These are phyloP conservation scores for Larix kaempferi DNA, from an alignment of 75 land plant genomes.

Conservation along the genomic window DNA sequence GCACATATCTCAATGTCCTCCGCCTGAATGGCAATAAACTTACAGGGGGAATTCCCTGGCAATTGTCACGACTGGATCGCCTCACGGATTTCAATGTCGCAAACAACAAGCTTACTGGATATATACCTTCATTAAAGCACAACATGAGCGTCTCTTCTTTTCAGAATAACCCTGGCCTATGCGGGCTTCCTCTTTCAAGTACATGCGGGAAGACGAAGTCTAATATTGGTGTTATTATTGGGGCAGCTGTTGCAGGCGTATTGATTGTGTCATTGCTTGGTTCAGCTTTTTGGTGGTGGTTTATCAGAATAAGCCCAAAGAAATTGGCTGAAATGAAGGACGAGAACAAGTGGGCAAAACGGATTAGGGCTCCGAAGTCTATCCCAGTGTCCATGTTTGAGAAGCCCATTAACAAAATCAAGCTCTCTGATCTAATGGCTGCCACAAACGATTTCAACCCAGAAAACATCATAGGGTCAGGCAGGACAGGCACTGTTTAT, in stretches of 20 bases:
- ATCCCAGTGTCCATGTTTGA: conserved; percentile 85
- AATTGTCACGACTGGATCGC: conserved; percentile 44
- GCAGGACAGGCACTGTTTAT: conserved; percentile 80
- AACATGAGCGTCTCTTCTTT: conserved; percentile 13
- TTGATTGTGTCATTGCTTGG: conserved; percentile 26
- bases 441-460: conserved; percentile 72
- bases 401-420: conserved; percentile 73
- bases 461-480: conserved; percentile 55
- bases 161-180: conserved; percentile 58
- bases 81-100: conserved; percentile 49
- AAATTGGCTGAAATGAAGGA: conserved; percentile 17
- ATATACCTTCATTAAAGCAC: conserved; percentile 32
- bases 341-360: conserved; percentile 55
- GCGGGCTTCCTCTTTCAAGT: conserved; percentile 54
- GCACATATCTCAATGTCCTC: conserved; percentile 51
- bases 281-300: conserved; percentile 59
- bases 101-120: conserved; percentile 51
- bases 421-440: conserved; percentile 74
- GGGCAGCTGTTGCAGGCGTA: conserved; percentile 20
- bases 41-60: conserved; percentile 52
- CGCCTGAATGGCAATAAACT: conserved; percentile 61
- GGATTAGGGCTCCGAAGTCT: conserved; percentile 30
- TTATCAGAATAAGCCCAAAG: conserved; percentile 20
- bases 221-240: conserved; percentile 17
- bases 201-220: conserved; percentile 10